Base-by-base conservation (phyloP, 139 green algal species). In the Pleodorina starrii region DNA sequence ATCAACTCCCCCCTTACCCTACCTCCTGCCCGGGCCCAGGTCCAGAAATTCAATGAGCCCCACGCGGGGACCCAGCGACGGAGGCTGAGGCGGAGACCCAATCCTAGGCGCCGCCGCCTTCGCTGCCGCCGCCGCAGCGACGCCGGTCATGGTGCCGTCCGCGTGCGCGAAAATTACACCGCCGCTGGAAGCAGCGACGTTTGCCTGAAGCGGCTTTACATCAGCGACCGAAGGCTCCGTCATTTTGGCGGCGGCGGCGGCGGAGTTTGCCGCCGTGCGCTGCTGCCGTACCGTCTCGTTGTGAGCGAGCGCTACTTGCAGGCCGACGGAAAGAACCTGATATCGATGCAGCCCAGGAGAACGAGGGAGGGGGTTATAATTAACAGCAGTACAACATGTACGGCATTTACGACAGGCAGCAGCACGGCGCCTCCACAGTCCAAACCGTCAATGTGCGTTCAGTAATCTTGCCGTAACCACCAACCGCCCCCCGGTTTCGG, bases 11-110 rank as follows among this genome's bases (percentile, higher is more conserved):
- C 38, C 71, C 71, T n/a, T 78, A 16, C 71, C 71, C 12, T 36
- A 73, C 78, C 78, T 74, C 36, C 54, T 51, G 32, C 82, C 82
- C 19, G 82, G 82, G 1, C 82, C 82, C 66, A 88, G 66, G 46
- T 88, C 82, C 32, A 88, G 63, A 38, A 21, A 80, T 0, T 51
- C 44, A 19, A 88, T 42, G 2, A 51, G 66, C 9, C 78, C 78
- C 36, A 73, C 54, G 1, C 36, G 51, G 36, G 36, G 12, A 10
- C 54, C 51, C 36, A 73, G 54, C 35, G 57, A 29, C 42, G 72
- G 69, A 5, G 1, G 69, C 36, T 44, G 35, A 50, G 69, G 35
- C 36, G 35, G 69, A 38, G 6, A 5, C 11, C 19, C 32, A 27
- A n/a, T n/a, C n/a, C n/a, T n/a, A n/a, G n/a, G n/a, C n/a, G n/a